A percentile compares a stretch with the other conserved stretches of the same genome.
phyloP scores from a whole-genome alignment of 306 rosid species.

The Rubus parviflorus region DNA sequence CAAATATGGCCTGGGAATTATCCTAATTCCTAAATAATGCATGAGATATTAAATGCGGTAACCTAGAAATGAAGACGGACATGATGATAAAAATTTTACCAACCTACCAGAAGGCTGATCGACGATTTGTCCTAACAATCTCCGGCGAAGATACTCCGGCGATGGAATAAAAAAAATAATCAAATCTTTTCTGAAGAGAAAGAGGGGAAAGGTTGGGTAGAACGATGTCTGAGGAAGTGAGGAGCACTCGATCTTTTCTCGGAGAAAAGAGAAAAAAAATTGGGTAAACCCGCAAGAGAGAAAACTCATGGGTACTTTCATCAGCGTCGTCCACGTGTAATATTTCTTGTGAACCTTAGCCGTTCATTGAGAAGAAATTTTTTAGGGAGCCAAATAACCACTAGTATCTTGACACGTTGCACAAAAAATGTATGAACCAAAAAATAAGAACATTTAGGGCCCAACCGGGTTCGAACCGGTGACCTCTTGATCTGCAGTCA shows the following conservation, averaged over 20 bases:
- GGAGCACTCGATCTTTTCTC: conserved; percentile 37
- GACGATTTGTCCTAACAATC: neutral
- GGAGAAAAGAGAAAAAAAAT: neutral
- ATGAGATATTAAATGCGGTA: conserved; percentile 8
- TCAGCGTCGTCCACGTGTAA: conserved; percentile 12
- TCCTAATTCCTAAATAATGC: neutral
- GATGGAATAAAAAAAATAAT: neutral
- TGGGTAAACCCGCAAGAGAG: conserved; percentile 1
- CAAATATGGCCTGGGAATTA: neutral
- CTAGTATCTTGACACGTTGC: no score
- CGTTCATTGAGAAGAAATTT: neutral
- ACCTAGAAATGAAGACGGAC: conserved; percentile 8
- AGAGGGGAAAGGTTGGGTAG: conserved; percentile 8
- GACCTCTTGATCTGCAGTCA: conserved; percentile 5
- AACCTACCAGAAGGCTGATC: neutral
- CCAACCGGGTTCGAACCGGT: conserved; percentile 10
- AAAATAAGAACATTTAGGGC: neutral
- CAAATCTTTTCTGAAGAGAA: neutral
- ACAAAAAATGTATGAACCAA: neutral
- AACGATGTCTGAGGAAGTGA: conserved; percentile 17
- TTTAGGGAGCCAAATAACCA: no score
- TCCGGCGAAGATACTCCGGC: conserved; percentile 26
- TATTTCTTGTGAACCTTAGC: neutral
- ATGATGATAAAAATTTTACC: neutral
- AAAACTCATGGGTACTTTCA: neutral